Base-by-base conservation (phyloP, 148 eudicot genomes). In the Fagopyrum tataricum region DNA sequence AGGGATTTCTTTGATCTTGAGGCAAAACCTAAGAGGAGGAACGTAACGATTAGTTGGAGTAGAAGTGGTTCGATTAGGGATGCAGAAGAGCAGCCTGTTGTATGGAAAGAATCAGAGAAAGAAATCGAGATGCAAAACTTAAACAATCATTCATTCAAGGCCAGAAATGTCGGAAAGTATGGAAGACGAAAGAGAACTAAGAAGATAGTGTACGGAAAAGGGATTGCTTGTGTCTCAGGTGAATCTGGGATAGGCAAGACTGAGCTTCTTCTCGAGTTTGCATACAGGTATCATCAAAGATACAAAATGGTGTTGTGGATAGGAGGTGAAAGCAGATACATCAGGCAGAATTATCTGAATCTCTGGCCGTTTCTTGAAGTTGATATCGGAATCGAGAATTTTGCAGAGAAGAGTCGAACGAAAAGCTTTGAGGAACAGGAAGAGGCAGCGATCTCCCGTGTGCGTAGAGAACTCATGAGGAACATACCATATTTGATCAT, bases 181-280 rank as follows among this genome's bases (percentile, higher is more conserved):
- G 75, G 79, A 12, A 83, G 82, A 79, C 85, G 91, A 71, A 88
- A 84, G 78, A 82, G 87, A 78, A 80, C 89, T 1, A 78, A 72
- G 71, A 88, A 89, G 76, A 79, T 88, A 23, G 82, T 80, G 11
- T 95, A 95, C 53, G 99, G 99, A 0, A 95, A 95, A 82, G 99
- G 99, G 53, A 87, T 95, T 67, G 96, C 88, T 42, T 88, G 92
- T 40, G 88, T 92, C 8, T 87, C 94, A 0, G 99, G 99, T 46
- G 99, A 92, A 23, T 83, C 96, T 0, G 99, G 99, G 17, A 90
- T 95, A 48, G 99, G 99, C 70, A 95, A 95, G 79, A 95, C 99
- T 4, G 97, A 95, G 78, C 85, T 95, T 20, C 92, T 95, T 78
- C 88, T 95, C 43, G 99, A 95, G 74, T 95, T 88, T 82, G 99